These are phyloP conservation scores for Penicillium sp. DNA, from an alignment of 2,329 filamentous ascomycete genomes.

Conservation along the genomic window DNA sequence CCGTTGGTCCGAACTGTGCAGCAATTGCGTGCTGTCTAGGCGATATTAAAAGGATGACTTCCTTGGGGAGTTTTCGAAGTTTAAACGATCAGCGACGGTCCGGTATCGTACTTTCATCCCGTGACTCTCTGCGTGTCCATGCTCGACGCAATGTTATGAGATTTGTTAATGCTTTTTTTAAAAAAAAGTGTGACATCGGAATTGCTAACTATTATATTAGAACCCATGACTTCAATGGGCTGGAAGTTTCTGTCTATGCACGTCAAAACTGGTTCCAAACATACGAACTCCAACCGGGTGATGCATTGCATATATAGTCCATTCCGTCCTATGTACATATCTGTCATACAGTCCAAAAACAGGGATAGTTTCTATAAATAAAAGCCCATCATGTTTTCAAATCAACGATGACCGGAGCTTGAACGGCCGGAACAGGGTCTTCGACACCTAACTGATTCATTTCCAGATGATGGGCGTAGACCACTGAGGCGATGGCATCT, in stretches of 20 bases:
- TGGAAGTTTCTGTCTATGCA: not conserved
- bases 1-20: not conserved
- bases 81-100: not conserved
- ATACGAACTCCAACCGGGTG: not conserved
- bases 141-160: too few species aligned
- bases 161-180: not conserved
- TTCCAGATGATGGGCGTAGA: constrained; percentile 29
- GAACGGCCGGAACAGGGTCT: not conserved
- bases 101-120: not conserved
- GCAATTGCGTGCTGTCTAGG: not conserved
- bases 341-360: not conserved
- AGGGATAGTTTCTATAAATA: not conserved
- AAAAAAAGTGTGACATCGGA: not conserved
- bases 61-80: not conserved
- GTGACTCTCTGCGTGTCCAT: not conserved
- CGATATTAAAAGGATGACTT: not conserved
- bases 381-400: not conserved
- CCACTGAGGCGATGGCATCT: constrained; percentile 29
- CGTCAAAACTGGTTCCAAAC: not conserved
- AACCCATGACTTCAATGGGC: not conserved
- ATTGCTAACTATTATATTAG: not conserved
- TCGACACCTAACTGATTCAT: constrained; percentile 3
- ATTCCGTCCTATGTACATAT: not conserved
- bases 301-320: not conserved
- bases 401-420: not conserved